Conservation (phyloP, 2,329 filamentous ascomycete species). For the Huntiella bhutanensis region DNA sequence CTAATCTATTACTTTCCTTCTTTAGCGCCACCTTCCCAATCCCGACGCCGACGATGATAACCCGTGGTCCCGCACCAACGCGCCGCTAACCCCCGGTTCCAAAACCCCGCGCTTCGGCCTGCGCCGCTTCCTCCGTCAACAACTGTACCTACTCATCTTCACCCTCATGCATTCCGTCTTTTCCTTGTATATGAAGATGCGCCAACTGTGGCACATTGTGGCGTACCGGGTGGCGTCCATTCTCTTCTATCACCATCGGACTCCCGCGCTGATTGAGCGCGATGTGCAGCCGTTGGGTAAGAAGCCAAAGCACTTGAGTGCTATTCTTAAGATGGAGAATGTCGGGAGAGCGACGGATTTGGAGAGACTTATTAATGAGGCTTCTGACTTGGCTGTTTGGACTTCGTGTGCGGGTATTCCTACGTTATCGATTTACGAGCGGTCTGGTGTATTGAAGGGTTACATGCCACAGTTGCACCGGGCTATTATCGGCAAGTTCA, state of each 20-base stretch:
- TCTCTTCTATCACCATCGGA: constrained; percentile 87
- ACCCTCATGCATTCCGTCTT: constrained; percentile 61
- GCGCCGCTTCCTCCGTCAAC: constrained; percentile 39
- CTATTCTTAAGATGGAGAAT: constrained; percentile 59
- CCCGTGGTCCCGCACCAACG: constrained; percentile 14
- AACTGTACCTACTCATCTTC: constrained; percentile 49
- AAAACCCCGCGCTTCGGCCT: constrained; percentile 31
- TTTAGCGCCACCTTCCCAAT: constrained; percentile 10
- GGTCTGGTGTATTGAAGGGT: constrained; percentile 78
- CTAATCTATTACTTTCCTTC: constrained; percentile 2
- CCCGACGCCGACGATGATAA: constrained; percentile 19
- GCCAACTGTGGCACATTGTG: constrained; percentile 62
- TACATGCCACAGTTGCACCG: constrained; percentile 74
- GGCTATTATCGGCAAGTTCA: constrained; percentile 59
- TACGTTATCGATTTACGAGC: constrained; percentile 78
- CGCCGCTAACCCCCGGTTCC: constrained; percentile 4
- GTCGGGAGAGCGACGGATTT: constrained; percentile 51
- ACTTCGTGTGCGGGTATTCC: constrained; percentile 77
- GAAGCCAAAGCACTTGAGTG: constrained; percentile 70
- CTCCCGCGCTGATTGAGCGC: constrained; percentile 75
- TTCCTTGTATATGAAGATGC: constrained; percentile 68
- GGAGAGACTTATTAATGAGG: constrained; percentile 73
- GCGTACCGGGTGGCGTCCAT: constrained; percentile 62
- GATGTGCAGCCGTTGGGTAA: constrained; percentile 60
- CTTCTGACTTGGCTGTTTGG: constrained; percentile 84